Evolutionary conservation across 1,139 yeast species (phyloP).

Genomic region (Yamadazyma epiphylla): DNA sequence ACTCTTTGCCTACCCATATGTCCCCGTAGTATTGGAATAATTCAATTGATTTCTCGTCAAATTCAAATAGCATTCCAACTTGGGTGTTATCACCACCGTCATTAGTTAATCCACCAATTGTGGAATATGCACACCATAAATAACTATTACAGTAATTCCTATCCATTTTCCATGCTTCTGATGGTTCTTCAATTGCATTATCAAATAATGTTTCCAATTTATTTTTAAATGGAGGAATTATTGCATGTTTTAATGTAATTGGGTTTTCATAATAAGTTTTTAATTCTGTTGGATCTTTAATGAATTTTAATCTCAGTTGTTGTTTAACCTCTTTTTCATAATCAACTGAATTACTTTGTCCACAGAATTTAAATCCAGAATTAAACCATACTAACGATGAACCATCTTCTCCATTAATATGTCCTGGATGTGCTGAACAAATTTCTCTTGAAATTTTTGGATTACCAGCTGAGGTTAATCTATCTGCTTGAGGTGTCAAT

Average conservation of each 20-base stretch:
- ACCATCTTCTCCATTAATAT: constrained; percentile 29
- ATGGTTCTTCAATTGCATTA: constrained; percentile 26
- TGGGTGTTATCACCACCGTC: constrained; percentile 22
- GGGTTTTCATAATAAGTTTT: constrained; percentile 21
- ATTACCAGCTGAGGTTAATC: constrained; percentile 18
- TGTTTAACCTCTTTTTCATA: constrained; percentile 21
- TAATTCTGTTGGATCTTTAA: constrained; percentile 16
- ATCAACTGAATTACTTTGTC: constrained; percentile 20
- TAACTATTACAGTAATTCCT: constrained; percentile 35
- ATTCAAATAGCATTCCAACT: constrained; percentile 21
- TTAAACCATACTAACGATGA: constrained; percentile 29
- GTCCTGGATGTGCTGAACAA: constrained; percentile 47
- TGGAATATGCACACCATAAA: constrained; percentile 44
- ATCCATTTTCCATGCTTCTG: constrained; percentile 29
- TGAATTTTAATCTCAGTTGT: constrained; percentile 16
- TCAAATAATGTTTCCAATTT: constrained; percentile 20
- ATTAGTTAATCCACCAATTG: constrained; percentile 30
- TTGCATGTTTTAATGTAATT: constrained; percentile 20
- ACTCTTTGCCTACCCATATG: constrained; percentile 32
- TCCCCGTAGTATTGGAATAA: constrained; percentile 29
- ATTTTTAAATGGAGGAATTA: constrained; percentile 28
- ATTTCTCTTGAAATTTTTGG: constrained; percentile 24
- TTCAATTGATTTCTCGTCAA: constrained; percentile 17
- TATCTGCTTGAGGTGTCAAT: constrained; percentile 19
- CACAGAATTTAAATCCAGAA: constrained; percentile 32